Conservation (phyloP, 1,284 basidiomycete genomes). For the Ustilago tritici region DNA sequence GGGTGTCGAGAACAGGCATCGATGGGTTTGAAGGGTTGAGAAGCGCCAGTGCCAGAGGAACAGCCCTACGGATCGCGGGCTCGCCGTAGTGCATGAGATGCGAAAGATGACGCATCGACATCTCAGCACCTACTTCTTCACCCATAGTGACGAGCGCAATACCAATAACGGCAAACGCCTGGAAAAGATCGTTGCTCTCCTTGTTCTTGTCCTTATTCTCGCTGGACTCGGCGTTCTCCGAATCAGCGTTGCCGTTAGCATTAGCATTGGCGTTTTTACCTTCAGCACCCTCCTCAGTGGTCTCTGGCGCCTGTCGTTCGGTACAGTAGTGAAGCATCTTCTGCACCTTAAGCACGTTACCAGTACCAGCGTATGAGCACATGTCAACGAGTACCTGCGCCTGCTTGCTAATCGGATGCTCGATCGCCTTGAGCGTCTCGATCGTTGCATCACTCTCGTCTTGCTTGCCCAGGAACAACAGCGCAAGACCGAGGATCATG, state of each 20-base stretch:
- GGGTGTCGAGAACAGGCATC: slow-evolving; percentile 93
- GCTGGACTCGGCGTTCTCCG: slow-evolving; percentile 19
- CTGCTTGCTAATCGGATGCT: slow-evolving; percentile 90
- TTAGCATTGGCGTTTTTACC: slow-evolving; percentile 47
- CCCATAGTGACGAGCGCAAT: slow-evolving; percentile 97
- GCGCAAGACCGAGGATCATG: slow-evolving; percentile 87
- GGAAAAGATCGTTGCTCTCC: slow-evolving; percentile 83
- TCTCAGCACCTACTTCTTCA: slow-evolving; percentile 96
- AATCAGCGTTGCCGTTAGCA: slow-evolving; percentile 29
- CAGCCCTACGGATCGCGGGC: slow-evolving; percentile 87
- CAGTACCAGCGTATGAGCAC: slow-evolving; percentile 93
- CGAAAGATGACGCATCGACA: slow-evolving; percentile 71
- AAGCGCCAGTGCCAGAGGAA: slow-evolving; percentile 95
- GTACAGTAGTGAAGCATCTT: slow-evolving; percentile 92
- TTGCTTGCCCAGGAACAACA: slow-evolving; percentile 81
- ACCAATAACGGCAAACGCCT: slow-evolving; percentile 92
- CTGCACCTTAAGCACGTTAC: slow-evolving; percentile 95
- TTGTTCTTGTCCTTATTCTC: slow-evolving; percentile 70
- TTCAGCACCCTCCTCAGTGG: slow-evolving; percentile 58
- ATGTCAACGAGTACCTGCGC: slow-evolving; percentile 93
- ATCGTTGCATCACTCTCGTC: slow-evolving; percentile 89
- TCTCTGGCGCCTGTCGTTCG: slow-evolving; percentile 80
- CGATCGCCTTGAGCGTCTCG: slow-evolving; percentile 93
- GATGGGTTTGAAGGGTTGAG: slow-evolving; percentile 96
- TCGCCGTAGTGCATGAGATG: slow-evolving; percentile 94